These are phyloP conservation scores for Dioszegia aurantiaca DNA, from an alignment of 768 basidiomycete genomes.

Conservation along the genomic window DNA sequence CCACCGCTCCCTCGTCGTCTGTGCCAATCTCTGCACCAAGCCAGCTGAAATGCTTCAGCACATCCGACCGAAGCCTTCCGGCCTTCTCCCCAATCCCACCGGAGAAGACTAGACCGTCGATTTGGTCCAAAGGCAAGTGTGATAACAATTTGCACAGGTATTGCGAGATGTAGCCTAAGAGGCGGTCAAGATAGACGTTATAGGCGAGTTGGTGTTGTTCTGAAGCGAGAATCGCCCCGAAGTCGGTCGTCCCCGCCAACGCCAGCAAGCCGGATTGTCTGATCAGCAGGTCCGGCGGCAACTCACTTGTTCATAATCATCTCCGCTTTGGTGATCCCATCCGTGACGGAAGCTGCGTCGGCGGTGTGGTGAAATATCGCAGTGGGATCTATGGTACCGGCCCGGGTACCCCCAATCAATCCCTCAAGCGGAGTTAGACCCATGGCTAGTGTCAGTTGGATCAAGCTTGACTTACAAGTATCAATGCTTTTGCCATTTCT, in stretches of 20 bases:
- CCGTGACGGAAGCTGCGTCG: conserved; percentile 55
- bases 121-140: conserved; percentile 50
- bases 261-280: conserved; percentile 74
- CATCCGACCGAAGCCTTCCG: conserved; percentile 61
- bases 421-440: conserved; percentile 86
- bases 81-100: conserved; percentile 85
- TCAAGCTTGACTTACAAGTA: conserved; percentile 56
- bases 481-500: conserved; percentile 70
- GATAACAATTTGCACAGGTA: conserved; percentile 68
- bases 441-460: conserved; percentile 57
- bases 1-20: conserved; percentile 34
- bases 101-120: conserved; percentile 79
- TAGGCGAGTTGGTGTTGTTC: conserved; percentile 62
- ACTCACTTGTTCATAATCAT: conserved; percentile 54
- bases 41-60: conserved; percentile 60
- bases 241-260: conserved; percentile 76
- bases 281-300: conserved; percentile 10
- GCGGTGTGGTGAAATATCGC: conserved; percentile 80
- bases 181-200: conserved; percentile 71
- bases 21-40: conserved; percentile 64
- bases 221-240: conserved; percentile 61
- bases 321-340: conserved; percentile 54
- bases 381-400: conserved; percentile 77
- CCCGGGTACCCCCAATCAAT: conserved; percentile 81
- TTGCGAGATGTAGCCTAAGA: conserved; percentile 67